Evolutionary conservation across 225 moss, liverwort and hornwort species (phyloP), one percentile per base, ranked within the genome.

Genomic region (Rhytidiadelphus loreus): DNA sequence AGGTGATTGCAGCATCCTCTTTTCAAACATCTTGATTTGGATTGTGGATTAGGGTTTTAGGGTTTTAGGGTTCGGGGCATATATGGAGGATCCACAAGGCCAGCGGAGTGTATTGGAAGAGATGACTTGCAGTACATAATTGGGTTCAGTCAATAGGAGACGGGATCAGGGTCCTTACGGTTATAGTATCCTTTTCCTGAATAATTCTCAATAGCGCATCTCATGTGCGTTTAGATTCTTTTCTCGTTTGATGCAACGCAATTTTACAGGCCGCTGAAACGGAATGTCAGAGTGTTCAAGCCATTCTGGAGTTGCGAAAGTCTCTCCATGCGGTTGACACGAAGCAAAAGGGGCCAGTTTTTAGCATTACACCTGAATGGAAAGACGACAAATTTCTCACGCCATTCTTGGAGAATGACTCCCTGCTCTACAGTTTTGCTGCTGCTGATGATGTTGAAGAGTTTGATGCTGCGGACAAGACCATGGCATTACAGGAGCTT

Each of bases 341-440:
- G n/a, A 88, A 78, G 19, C 48, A 57, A 83, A 85, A 35, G 53
- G 89, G 83, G 29, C 33, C 44, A 33, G 85, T 44, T 44, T 59
- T 21, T 19, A 28, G 39, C 41, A 30, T 30, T 69, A 35, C 37
- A 74, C 57, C 82, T 58, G 86, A 90, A 56, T 94, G 94, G 95
- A 90, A 90, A 88, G 93, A 90, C 78, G 94, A 97, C 62, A 95
- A 92, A 83, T 94, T 85, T 85, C 88, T 96, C 76, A 81, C 93
- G 52, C 93, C 93, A 22, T 92, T 91, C 77, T 86, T 95, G 78
- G 90, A 92, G 74, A 93, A 95, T 89, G 95, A 90, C 78, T 77
- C 93, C 53, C 88, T 96, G 23, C 90, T 96, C 22, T 96, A 95
- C 77, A 90, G 89, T 60, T 95, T 95, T 90, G 95, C 93, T 29